Base-by-base conservation (phyloP, 2,329 filamentous ascomycete genomes). In the Scortechinia acanthostroma region DNA sequence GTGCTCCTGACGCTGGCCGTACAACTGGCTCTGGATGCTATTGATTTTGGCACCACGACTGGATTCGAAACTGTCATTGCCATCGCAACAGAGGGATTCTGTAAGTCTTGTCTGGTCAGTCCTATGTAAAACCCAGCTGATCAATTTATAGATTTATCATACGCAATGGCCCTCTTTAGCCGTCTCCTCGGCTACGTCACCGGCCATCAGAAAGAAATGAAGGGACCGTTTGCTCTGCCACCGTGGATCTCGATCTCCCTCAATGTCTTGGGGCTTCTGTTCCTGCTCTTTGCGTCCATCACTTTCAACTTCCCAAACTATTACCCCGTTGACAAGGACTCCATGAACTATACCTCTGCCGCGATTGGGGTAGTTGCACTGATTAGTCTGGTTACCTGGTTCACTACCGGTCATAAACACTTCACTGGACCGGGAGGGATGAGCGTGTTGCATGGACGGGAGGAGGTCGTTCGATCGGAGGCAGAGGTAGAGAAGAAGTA, bases 321-420 rank as follows among this genome's bases (percentile, higher is more conserved):
- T 0, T 65, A 56, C 4, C 76, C 76, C 0, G 73, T 80, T n/a
- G 64, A 60, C 1, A 63, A 63, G 23, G 65, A 73, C 21, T 75
- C 74, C 25, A 80, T 79, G 75, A 80, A 77, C 47, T 78, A 77
- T 50, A 77, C 73, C 0, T 70, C 66, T 19, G 75, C 76, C 1
- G 75, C 75, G 0, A 69, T 77, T 22, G 75, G 74, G 0, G 61
- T 74, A 2, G 70, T 78, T 30, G 74, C 70, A 55, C 48, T 76
- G 3, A 61, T 80, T 16, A 71, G 67, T 15, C 35, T 64, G 1
- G 52, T 70, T 2, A 77, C 71, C 1, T 78, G 74, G 75, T 47
- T 75, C 4, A 71, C 65, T 1, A 74, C 69, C 0, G 74, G 70
- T 0, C 56, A 64, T 45, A 71, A 66, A 49, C 56, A 65, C 19